phyloP scores from a whole-genome alignment of 1,139 yeast species.

The Yamadazyma sp. region DNA sequence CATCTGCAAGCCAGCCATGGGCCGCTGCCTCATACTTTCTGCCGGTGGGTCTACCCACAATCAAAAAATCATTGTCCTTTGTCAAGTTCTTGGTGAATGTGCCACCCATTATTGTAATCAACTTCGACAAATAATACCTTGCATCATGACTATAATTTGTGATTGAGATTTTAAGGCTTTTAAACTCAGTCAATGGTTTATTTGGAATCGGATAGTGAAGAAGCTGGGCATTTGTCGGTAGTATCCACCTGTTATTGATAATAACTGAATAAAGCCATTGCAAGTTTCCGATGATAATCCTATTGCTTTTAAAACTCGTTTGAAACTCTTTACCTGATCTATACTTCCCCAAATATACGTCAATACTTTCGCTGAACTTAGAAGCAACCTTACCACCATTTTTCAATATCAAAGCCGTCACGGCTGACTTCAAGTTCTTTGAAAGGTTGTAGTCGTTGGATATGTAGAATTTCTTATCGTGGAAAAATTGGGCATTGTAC shows the following conservation, averaged over 20 bases:
- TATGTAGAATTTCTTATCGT: constrained; percentile 28
- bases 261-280: constrained; percentile 75
- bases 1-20: constrained; percentile 48
- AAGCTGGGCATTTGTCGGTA: constrained; percentile 55
- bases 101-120: constrained; percentile 76
- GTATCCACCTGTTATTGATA: constrained; percentile 52
- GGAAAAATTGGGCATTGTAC: constrained; percentile 18
- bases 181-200: constrained; percentile 53
- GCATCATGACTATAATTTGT: constrained; percentile 88
- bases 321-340: constrained; percentile 54
- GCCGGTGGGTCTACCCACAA: constrained; percentile 70
- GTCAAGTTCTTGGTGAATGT: constrained; percentile 69
- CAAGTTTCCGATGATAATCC: constrained; percentile 59
- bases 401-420: constrained; percentile 26
- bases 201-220: constrained; percentile 72
- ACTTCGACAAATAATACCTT: constrained; percentile 62
- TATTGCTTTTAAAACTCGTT: constrained; percentile 23
- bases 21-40: constrained; percentile 73
- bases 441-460: constrained; percentile 36
- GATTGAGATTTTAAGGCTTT: constrained; percentile 55
- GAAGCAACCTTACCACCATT: constrained; percentile 32
- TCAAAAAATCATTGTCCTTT: constrained; percentile 66
- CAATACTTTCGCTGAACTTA: constrained; percentile 31
- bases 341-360: constrained; percentile 66
- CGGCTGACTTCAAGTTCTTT: constrained; percentile 26